Evolutionary conservation across 371 early-diverging fungal genomes (phyloP).

Genomic region (Rhizopus arrhizus): DNA sequence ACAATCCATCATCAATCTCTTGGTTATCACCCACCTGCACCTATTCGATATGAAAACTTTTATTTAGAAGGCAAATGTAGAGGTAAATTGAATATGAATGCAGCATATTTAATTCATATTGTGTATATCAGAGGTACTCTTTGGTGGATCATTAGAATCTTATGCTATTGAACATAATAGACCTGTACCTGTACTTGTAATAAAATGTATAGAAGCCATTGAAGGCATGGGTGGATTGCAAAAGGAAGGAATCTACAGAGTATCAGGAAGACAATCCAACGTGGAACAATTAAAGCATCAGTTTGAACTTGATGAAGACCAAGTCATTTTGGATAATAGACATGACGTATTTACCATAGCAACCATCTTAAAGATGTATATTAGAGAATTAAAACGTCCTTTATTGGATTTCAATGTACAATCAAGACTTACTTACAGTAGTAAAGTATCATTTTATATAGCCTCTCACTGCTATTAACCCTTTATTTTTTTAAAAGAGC

Average conservation of each 20-base stretch:
- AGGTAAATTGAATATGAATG: conserved; percentile 24
- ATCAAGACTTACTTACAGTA: conserved; percentile 56
- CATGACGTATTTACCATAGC: conserved; percentile 67
- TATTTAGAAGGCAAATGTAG: conserved; percentile 44
- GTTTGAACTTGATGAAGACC: conserved; percentile 60
- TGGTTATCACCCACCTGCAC: conserved; percentile 41
- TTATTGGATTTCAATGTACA: conserved; percentile 57
- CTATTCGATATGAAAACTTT: conserved; percentile 56
- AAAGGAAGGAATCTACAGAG: conserved; percentile 73
- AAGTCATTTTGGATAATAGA: conserved; percentile 38
- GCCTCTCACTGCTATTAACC: neutral
- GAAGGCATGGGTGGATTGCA: conserved; percentile 65
- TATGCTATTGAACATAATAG: conserved; percentile 48
- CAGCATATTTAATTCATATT: neutral
- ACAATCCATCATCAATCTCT: conserved; percentile 44
- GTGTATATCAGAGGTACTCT: conserved; percentile 47
- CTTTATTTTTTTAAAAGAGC: conserved; percentile 6
- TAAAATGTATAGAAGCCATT: conserved; percentile 60
- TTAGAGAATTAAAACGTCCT: conserved; percentile 66
- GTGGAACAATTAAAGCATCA: conserved; percentile 53
- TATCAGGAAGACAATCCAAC: conserved; percentile 68
- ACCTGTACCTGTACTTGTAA: conserved; percentile 57
- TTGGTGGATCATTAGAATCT: conserved; percentile 57
- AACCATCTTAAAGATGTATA: conserved; percentile 62
- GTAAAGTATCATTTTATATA: conserved; percentile 33